Evolutionary conservation across 352 stramenopile species (phyloP).

Genomic region (Globisporangium echinulatum): DNA sequence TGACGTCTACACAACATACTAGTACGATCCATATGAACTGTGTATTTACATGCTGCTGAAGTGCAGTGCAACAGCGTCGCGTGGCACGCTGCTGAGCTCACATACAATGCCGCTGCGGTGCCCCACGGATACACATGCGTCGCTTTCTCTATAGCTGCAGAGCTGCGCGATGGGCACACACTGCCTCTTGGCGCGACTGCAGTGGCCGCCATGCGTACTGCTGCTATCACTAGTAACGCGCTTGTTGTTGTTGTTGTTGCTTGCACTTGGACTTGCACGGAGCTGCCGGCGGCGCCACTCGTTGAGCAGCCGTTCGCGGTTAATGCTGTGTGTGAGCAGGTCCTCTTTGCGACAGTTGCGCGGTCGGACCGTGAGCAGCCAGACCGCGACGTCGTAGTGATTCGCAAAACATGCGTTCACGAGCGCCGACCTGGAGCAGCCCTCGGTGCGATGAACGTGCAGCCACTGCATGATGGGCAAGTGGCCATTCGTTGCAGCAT

Average conservation of each 20-base stretch:
- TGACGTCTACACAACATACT: no score
- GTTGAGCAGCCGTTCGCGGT: neutral
- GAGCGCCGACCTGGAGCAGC: constrained; percentile 64
- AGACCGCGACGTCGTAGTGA: constrained; percentile 49
- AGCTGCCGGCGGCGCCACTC: constrained; percentile 3
- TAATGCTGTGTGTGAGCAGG: constrained; percentile 5
- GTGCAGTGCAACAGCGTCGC: no score
- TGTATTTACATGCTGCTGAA: no score
- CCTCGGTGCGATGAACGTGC: constrained; percentile 42
- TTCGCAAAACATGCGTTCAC: constrained; percentile 49
- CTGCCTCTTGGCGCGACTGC: no score
- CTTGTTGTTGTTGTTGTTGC: neutral
- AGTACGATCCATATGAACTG: no score
- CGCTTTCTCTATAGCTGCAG: no score
- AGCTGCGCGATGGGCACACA: neutral
- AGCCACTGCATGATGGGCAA: constrained; percentile 39
- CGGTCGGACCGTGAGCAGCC: constrained; percentile 24
- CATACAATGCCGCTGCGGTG: no score
- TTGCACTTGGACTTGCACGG: neutral
- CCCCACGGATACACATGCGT: no score
- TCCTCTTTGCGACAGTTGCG: constrained; percentile 11
- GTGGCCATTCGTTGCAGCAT: constrained; percentile 34
- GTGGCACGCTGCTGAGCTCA: no score
- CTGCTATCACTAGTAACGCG: neutral
- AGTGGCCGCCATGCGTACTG: no score